phyloP scores from a whole-genome alignment of 2,329 filamentous ascomycete genomes.

The Talaromyces sp. region DNA sequence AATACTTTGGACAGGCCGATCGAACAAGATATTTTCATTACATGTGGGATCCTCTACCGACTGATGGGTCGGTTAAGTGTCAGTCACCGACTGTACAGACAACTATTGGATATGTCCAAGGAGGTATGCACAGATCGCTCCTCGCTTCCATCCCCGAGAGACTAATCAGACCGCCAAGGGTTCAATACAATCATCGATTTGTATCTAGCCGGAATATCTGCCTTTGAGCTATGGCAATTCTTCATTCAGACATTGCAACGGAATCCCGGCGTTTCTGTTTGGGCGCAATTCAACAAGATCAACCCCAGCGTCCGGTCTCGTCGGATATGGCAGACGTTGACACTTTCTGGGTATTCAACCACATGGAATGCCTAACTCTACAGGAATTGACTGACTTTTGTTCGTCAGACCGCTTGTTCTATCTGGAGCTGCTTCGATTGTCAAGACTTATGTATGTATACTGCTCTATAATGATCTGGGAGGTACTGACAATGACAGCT shows the following conservation, averaged over 20 bases:
- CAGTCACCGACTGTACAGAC: constrained; percentile 31
- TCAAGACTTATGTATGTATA: constrained; percentile 31
- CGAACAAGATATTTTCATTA: constrained; percentile 33
- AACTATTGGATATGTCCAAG: constrained; percentile 34
- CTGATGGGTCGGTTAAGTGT: constrained; percentile 31
- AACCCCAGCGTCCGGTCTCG: constrained; percentile 27
- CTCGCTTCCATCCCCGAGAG: neutral
- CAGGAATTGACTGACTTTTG: neutral
- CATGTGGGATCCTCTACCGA: constrained; percentile 34
- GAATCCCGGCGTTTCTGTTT: constrained; percentile 23
- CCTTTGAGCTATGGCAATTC: constrained; percentile 34
- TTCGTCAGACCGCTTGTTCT: constrained; percentile 24
- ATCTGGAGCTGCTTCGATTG: constrained; percentile 32
- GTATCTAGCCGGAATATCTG: constrained; percentile 27
- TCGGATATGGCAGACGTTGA: constrained; percentile 33
- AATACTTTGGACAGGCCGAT: constrained; percentile 18
- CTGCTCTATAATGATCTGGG: neutral
- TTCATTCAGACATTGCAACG: constrained; percentile 27
- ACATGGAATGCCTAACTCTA: neutral
- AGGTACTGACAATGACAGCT: constrained; percentile 19
- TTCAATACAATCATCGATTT: constrained; percentile 34
- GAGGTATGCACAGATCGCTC: constrained; percentile 19
- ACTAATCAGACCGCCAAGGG: constrained; percentile 15
- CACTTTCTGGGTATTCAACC: constrained; percentile 23
- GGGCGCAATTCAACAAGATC: constrained; percentile 27